Base-by-base conservation (phyloP, 306 rosid species). In the Lathyrus tuberosus region DNA sequence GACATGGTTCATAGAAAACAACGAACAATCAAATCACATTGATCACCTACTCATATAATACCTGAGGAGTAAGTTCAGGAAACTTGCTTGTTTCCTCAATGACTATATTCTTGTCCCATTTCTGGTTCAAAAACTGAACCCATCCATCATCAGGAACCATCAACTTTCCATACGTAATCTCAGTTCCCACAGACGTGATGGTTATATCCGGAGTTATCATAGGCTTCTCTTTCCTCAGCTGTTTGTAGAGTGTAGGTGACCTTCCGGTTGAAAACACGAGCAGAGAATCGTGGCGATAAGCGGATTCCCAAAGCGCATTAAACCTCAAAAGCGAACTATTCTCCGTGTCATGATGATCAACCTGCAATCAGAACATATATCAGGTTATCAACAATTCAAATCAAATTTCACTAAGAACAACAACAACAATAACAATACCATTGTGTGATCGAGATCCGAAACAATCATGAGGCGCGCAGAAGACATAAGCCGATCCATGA, bases 361-460 rank as follows among this genome's bases (percentile, higher is more conserved):
- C 97, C 97, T 95, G 83, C 80, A 77, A 89, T 13, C 13, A 72
- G 53, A 67, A 17, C 62, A 67, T 22, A 5, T 12, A 42, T 42
- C 20, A 57, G 1, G 40, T 35, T 35, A 51, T 58, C 62, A 28
- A 71, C 57, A 68, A 65, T 71, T 63, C 22, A 82, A 79, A 52
- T 18, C 79, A 77, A 10, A 2, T 0, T 53, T 10, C 60, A 26
- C 38, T 1, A 56, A 13, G 5, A 28, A 7, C 18, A 54, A 70
- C 70, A 60, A 41, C 28, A 70, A 67, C 48, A 9, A 53, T 2
- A 28, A 15, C 31, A 2, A 66, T 44, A 91, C 99, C 99, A 94
- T 91, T 1, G 99, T 94, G 66, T 94, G 95, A 83, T 94, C 99
- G 67, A 94, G 99, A 91, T 94, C 99, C 14, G 99, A 94, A 67